A percentile compares a stretch with the other conserved stretches of the same genome.
Evolutionary conservation across 2,329 filamentous ascomycete species (phyloP).

Genomic region (Calonectria montana): DNA sequence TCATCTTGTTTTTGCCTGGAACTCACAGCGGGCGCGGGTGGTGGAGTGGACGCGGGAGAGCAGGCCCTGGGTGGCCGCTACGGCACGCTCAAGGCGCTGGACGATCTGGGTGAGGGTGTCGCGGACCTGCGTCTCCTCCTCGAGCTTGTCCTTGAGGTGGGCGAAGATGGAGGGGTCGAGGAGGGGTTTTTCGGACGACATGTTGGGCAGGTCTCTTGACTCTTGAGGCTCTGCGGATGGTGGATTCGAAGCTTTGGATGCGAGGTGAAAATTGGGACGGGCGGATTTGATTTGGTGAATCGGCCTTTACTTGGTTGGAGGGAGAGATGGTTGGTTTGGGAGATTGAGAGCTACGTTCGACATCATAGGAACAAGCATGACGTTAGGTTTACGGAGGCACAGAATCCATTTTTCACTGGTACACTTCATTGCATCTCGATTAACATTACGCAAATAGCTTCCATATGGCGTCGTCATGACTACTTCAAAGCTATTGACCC

Average conservation of each 20-base stretch:
- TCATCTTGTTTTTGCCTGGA: background rate
- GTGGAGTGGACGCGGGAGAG: conserved; percentile 93
- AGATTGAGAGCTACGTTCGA: background rate
- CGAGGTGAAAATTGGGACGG: conserved; percentile 19
- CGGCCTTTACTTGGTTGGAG: background rate
- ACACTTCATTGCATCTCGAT: too few species aligned
- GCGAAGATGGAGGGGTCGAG: conserved; percentile 87
- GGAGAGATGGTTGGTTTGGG: too few species aligned
- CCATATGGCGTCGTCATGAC: too few species aligned
- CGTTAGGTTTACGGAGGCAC: background rate
- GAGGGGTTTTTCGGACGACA: conserved; percentile 50
- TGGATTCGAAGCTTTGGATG: conserved; percentile 11
- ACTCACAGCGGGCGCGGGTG: conserved; percentile 68
- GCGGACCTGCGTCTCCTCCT: conserved; percentile 84
- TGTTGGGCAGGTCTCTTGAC: conserved; percentile 30
- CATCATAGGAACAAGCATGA: background rate
- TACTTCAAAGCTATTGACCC: background rate
- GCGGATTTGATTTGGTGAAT: background rate
- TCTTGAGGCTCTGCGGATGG: conserved; percentile 25
- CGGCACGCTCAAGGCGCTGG: conserved; percentile 85
- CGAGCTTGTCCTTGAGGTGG: conserved; percentile 87
- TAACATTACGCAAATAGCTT: too few species aligned
- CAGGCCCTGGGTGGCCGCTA: conserved; percentile 82
- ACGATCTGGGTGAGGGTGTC: conserved; percentile 87
- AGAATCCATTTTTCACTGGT: background rate